Conservation (phyloP, 164 flowering plant species). For the Magnolia officinalis region DNA sequence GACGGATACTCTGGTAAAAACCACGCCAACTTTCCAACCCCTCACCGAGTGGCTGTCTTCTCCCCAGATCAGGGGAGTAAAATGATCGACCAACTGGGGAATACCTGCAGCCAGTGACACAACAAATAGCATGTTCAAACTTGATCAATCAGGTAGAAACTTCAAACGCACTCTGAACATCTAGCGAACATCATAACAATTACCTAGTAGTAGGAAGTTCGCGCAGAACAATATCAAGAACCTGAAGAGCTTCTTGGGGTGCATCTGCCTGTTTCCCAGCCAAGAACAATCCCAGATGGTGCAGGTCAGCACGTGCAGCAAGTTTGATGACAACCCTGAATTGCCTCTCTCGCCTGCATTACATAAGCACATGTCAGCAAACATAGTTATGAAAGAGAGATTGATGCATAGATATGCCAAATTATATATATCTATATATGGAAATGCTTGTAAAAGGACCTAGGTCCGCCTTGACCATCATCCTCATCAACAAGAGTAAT, state of each 20-base stretch:
- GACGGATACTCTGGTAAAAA: constrained; percentile 94
- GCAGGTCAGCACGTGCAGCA: constrained; percentile 91
- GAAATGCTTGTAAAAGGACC: constrained; percentile 29
- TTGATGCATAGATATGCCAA: background rate
- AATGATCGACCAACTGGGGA: constrained; percentile 86
- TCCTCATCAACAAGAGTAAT: constrained; percentile 79
- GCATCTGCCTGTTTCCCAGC: constrained; percentile 92
- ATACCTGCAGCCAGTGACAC: constrained; percentile 38
- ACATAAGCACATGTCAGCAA: background rate
- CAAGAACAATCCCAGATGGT: constrained; percentile 78
- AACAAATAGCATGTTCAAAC: background rate
- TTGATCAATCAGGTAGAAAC: background rate
- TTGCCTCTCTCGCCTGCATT: constrained; percentile 64
- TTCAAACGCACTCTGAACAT: background rate
- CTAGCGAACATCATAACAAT: background rate
- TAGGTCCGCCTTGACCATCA: constrained; percentile 63
- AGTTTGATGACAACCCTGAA: constrained; percentile 80
- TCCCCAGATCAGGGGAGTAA: constrained; percentile 79
- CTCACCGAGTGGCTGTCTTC: constrained; percentile 77
- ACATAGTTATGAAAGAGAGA: background rate
- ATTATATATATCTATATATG: background rate
- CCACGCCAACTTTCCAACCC: constrained; percentile 98
- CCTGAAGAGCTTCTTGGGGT: constrained; percentile 98
- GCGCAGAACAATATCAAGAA: constrained; percentile 91
- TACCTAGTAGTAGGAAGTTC: constrained; percentile 81